A percentile compares a stretch with the other conserved stretches of the same genome.
phyloP scores from a whole-genome alignment of 2,329 filamentous ascomycete species.

The Phaeosphaeriaceae sp. region DNA sequence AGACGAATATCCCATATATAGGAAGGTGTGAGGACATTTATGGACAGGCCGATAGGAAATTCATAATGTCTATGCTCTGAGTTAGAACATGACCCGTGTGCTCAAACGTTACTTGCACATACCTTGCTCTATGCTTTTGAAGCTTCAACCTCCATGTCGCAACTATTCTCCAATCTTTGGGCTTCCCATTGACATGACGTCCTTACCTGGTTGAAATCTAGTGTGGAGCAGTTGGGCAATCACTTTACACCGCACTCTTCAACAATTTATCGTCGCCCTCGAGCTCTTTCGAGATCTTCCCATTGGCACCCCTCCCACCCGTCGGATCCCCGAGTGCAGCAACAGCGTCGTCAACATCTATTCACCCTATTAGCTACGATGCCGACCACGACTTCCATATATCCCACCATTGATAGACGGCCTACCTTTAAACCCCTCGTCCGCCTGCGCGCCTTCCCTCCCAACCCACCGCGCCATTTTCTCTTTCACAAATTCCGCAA shows the following conservation, averaged over 20 bases:
- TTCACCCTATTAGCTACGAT: slow-evolving; percentile 2
- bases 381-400: background rate
- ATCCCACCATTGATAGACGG: slow-evolving; percentile 32
- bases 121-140: too few relatives aligned
- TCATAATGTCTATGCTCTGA: too few relatives aligned
- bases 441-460: slow-evolving; percentile 49
- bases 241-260: slow-evolving; percentile 13
- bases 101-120: too few relatives aligned
- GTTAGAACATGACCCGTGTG: too few relatives aligned
- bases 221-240: background rate
- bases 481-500: slow-evolving; percentile 78
- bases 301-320: slow-evolving; percentile 67
- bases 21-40: slow-evolving; percentile 5
- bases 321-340: slow-evolving; percentile 51
- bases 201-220: too few relatives aligned
- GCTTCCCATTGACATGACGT: too few relatives aligned
- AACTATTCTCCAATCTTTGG: too few relatives aligned
- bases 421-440: slow-evolving; percentile 56
- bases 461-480: slow-evolving; percentile 70
- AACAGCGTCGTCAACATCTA: slow-evolving; percentile 56
- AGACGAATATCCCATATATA: slow-evolving; percentile 45
- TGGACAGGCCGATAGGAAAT: too few relatives aligned
- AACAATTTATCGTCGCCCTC: slow-evolving; percentile 35
- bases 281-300: slow-evolving; percentile 61
- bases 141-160: too few relatives aligned